Base-by-base conservation (phyloP, 768 basidiomycete species). In the Lactarius sp. region DNA sequence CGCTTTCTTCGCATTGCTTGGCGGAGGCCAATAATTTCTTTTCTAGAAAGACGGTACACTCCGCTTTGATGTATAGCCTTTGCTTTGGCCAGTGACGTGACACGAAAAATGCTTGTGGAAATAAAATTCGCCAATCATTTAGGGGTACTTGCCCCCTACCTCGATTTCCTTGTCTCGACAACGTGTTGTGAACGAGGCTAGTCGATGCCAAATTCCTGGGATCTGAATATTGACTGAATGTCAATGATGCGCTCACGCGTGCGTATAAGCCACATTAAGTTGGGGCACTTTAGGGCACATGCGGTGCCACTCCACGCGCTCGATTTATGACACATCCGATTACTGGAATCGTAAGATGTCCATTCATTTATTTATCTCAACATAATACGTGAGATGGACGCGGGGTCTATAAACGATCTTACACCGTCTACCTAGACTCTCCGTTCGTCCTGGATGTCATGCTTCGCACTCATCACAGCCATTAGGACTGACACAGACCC, bases 141-240 rank as follows among this genome's bases (percentile, higher is more conserved):
- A 47, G 42, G 64, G 64, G 54, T 55, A 33, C 53, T n/a, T 41
- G 12, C 33, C 47, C 7, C 46, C 46, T 22, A 33, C 34, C 47
- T 16, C 46, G n/a, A 13, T 20, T 47, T 20, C 16, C 14, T 36
- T 31, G 34, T 62, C 33, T n/a, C 53, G 13, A 31, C 53, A 65
- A 65, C 64, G 64, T 65, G 64, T 60, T 56, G 59, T 65, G 56
- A 65, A 65, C 51, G 64, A 65, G 64, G 64, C 64, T 22, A 42
- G 13, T n/a, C 33, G 1, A 56, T 52, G 63, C 63, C 63, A 55
- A 36, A 20, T 52, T 50, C 53, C 59, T 64, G 63, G 63, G 13
- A 27, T 27, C 27, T 27, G 27, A 27, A 27, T 27, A 27, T 27
- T 27, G 27, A 7, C 47, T 12, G 27, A 54, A 53, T 39, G 44